A percentile compares a stretch with the other conserved stretches of the same genome.
Conservation (phyloP, 2,329 filamentous ascomycete species). For the Gliomastix tumulicola region DNA sequence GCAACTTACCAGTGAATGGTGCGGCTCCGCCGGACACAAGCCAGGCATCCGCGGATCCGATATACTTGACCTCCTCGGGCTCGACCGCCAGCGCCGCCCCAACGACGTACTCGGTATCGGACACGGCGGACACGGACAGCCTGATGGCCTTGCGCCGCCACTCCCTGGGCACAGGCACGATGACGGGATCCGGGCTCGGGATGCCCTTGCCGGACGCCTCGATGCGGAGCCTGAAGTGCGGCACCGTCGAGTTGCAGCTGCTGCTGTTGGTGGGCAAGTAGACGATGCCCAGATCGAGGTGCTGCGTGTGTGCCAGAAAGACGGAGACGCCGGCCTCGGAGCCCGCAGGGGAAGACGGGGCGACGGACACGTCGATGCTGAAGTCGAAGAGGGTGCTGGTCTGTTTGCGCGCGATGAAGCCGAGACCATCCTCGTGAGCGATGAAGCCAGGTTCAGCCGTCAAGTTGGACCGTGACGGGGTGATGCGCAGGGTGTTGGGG, state of each 20-base stretch:
- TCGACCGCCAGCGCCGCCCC: neutral
- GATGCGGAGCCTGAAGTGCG: conserved; percentile 36
- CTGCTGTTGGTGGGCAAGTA: conserved; percentile 17
- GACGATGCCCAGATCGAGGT: conserved; percentile 37
- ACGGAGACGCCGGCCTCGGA: conserved; percentile 46
- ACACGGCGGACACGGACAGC: neutral
- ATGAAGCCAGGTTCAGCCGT: conserved; percentile 35
- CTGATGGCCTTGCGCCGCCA: neutral
- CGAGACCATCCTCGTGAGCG: conserved; percentile 26
- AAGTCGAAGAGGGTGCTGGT: conserved; percentile 46
- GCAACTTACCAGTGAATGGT: conserved; percentile 22
- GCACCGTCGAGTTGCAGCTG: conserved; percentile 18
- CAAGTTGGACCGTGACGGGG: conserved; percentile 42
- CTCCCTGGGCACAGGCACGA: neutral
- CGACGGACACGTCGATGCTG: conserved; percentile 35
- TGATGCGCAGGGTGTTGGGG: conserved; percentile 35
- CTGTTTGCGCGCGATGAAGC: conserved; percentile 47
- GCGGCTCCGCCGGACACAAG: conserved; percentile 7
- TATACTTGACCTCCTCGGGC: conserved; percentile 14
- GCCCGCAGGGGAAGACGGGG: conserved; percentile 21
- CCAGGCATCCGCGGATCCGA: conserved; percentile 21
- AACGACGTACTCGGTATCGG: neutral
- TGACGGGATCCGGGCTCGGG: neutral
- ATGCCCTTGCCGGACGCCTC: conserved; percentile 26
- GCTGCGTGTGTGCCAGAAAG: conserved; percentile 47